A percentile compares a stretch with the other conserved stretches of the same genome.
These are phyloP conservation scores for Tillandsia leiboldiana DNA, from an alignment of 176 grass and related monocot genomes.

Conservation along the genomic window DNA sequence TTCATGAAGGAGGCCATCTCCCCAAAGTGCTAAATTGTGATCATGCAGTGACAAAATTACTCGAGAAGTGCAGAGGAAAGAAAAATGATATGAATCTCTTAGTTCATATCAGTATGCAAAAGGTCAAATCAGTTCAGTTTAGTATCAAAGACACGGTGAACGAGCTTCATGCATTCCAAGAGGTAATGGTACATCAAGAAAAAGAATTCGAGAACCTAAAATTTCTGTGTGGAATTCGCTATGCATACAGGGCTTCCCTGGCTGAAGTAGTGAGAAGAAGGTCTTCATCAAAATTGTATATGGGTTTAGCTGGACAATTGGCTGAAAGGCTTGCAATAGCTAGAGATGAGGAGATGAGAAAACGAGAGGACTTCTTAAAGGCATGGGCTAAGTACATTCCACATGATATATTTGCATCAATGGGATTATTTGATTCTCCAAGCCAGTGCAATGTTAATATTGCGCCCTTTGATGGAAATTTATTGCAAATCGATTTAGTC, in stretches of 20 bases:
- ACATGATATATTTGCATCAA: conserved; percentile 62
- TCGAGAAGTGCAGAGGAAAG: conserved; percentile 53
- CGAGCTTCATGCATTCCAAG: conserved; percentile 81
- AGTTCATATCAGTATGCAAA: conserved; percentile 84
- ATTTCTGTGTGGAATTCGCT: conserved; percentile 50
- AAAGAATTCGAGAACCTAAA: conserved; percentile 78
- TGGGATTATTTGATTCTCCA: conserved; percentile 86
- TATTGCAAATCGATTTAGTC: conserved; percentile 72
- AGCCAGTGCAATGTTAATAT: conserved; percentile 87
- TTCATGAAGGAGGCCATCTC: conserved; percentile 85
- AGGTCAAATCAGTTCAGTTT: conserved; percentile 69
- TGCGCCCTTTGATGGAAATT: conserved; percentile 59
- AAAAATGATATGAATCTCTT: conserved; percentile 75
- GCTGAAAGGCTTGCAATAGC: conserved; percentile 72
- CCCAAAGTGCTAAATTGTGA: conserved; percentile 57
- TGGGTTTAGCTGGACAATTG: conserved; percentile 76
- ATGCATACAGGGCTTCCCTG: conserved; percentile 79
- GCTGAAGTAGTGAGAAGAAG: conserved; percentile 80
- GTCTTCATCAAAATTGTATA: conserved; percentile 81
- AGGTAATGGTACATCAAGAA: conserved; percentile 79
- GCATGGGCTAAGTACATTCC: conserved; percentile 73
- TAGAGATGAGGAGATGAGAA: conserved; percentile 68
- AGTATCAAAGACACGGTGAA: conserved; percentile 78
- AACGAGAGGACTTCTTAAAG: conserved; percentile 65
- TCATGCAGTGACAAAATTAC: conserved; percentile 51